Evolutionary conservation across 306 rosid genomes (phyloP).

Genomic region (Trifolium fragiferum): DNA sequence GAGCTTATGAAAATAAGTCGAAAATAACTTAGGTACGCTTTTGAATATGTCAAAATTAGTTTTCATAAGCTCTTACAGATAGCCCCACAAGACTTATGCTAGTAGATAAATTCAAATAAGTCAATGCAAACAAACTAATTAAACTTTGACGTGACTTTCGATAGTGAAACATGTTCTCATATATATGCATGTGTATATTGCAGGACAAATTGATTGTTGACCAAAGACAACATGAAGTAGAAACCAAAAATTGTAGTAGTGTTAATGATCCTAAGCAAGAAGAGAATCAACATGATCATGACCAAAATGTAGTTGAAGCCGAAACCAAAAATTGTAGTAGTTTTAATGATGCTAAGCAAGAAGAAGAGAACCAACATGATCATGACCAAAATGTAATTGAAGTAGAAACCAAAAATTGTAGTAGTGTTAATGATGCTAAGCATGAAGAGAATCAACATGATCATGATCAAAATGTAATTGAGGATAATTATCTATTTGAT

Average conservation of each 20-base stretch:
- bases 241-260: slow-evolving; percentile 20
- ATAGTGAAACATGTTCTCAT: slow-evolving; percentile 22
- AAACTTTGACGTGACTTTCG: not conserved
- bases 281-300: too few relatives aligned
- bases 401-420: too few relatives aligned
- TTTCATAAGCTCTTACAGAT: not conserved
- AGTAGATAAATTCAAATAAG: not conserved
- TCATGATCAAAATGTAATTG: slow-evolving; percentile 3
- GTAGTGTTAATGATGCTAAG: slow-evolving; percentile 21
- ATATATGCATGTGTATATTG: not conserved
- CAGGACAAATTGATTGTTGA: slow-evolving; percentile 48
- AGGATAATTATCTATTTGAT: slow-evolving; percentile 37
- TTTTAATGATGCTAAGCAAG: slow-evolving; percentile 18
- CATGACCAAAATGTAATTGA: not conserved
- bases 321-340: slow-evolving; percentile 29
- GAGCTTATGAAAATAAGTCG: not conserved
- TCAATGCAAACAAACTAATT: not conserved
- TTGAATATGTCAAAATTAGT: not conserved
- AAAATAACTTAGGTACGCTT: not conserved
- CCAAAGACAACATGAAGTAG: slow-evolving; percentile 35
- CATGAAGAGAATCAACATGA: slow-evolving; percentile 28
- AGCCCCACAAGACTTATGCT: not conserved
- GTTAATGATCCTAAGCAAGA: slow-evolving; percentile 4
- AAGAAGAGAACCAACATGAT: slow-evolving; percentile 31
- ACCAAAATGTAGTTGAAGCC: not conserved